phyloP scores from a whole-genome alignment of 345 rosid species.

The Carallia brachiata region DNA sequence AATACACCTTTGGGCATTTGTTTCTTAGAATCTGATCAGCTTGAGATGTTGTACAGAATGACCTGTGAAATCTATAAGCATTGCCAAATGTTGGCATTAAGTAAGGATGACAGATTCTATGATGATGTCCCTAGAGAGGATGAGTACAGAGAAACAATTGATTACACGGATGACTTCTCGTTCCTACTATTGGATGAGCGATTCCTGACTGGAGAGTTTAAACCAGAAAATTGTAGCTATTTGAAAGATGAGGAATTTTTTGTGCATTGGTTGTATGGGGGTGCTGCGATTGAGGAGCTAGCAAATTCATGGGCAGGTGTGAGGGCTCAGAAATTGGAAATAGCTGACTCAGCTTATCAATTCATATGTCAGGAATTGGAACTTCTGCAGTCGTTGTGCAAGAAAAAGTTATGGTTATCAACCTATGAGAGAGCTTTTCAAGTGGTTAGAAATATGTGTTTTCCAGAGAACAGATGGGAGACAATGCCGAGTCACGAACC shows the following conservation, averaged over 20 bases:
- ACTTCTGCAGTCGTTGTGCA: not conserved
- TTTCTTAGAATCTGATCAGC: too few species aligned
- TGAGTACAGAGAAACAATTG: too few species aligned
- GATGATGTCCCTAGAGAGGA: too few species aligned
- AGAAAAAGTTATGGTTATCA: not conserved
- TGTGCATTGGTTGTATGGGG: not conserved
- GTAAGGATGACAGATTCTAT: too few species aligned
- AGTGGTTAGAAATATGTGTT: not conserved
- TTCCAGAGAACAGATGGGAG: not conserved
- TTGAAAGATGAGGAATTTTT: not conserved
- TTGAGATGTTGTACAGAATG: too few species aligned
- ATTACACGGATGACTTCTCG: too few species aligned
- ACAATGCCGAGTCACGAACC: not conserved
- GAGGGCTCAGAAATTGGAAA: not conserved
- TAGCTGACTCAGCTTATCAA: not conserved
- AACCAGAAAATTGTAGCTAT: too few species aligned
- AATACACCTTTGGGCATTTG: too few species aligned
- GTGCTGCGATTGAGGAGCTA: not conserved
- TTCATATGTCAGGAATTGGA: not conserved
- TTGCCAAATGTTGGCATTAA: too few species aligned
- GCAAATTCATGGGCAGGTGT: not conserved
- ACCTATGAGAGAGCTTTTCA: not conserved
- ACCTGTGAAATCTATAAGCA: too few species aligned
- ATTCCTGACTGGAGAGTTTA: too few species aligned
- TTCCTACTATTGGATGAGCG: too few species aligned